phyloP scores from a whole-genome alignment of 2,329 filamentous ascomycete species.

The Verticillium isaacii region DNA sequence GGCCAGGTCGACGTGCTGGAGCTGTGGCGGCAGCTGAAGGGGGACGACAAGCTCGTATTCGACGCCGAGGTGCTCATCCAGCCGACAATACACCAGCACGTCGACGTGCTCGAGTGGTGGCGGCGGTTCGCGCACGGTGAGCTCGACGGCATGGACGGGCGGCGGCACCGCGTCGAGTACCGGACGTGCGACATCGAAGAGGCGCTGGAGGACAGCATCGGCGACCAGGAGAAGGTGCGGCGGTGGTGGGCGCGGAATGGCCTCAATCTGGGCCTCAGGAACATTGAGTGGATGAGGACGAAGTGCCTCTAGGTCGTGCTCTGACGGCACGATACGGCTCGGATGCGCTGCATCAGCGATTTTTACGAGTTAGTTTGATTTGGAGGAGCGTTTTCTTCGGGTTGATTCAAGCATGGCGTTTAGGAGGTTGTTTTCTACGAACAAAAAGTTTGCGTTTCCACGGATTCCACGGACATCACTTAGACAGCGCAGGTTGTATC shows the following conservation, averaged over 20 bases:
- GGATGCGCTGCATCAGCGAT: not conserved
- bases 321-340: not conserved
- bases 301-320: constrained; percentile 54
- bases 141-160: constrained; percentile 48
- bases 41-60: constrained; percentile 63
- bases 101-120: constrained; percentile 90
- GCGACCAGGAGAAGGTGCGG: constrained; percentile 67
- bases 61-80: constrained; percentile 80
- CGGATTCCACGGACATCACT: not conserved
- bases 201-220: constrained; percentile 81
- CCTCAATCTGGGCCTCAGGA: constrained; percentile 73
- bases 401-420: not conserved
- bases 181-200: constrained; percentile 95
- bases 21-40: constrained; percentile 70
- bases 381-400: not conserved
- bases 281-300: constrained; percentile 85
- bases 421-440: not conserved
- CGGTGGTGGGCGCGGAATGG: constrained; percentile 87
- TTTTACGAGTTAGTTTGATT: not conserved
- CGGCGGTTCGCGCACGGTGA: constrained; percentile 59
- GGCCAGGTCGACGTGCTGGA: constrained; percentile 81
- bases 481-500: not conserved
- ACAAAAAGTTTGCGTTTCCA: not conserved
- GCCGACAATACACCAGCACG: constrained; percentile 81
- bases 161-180: constrained; percentile 73